Conservation (phyloP, 2,329 filamentous ascomycete genomes). For the Botrytis squamosa region DNA sequence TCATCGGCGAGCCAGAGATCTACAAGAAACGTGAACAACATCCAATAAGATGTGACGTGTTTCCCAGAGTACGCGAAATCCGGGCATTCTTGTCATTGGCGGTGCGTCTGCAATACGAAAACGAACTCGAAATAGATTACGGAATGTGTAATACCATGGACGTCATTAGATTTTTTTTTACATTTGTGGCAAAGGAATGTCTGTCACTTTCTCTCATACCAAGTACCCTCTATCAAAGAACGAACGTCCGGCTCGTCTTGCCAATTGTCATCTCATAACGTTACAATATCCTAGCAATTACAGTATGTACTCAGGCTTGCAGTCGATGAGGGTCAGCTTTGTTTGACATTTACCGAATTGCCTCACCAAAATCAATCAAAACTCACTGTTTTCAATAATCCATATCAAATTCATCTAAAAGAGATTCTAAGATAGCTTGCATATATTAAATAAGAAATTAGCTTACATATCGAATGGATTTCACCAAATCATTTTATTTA, state of each 20-base stretch:
- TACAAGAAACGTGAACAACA: background rate
- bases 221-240: background rate
- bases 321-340: background rate
- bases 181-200: background rate
- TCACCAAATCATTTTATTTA: background rate
- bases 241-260: conserved; percentile 8
- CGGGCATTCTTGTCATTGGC: conserved; percentile 7
- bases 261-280: background rate
- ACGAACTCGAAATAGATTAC: conserved; percentile 6
- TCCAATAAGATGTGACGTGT: background rate
- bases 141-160: background rate
- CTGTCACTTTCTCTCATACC: background rate
- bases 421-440: background rate
- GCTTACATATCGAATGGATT: background rate
- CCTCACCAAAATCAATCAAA: background rate
- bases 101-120: conserved; percentile 12
- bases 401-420: background rate
- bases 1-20: background rate
- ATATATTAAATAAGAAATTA: background rate
- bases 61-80: background rate
- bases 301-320: background rate
- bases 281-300: background rate
- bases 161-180: background rate
- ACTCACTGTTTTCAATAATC: background rate
- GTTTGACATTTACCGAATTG: background rate